These are phyloP conservation scores for Chloroidium sp. DNA, from an alignment of 163 green algal genomes.

Conservation along the genomic window DNA sequence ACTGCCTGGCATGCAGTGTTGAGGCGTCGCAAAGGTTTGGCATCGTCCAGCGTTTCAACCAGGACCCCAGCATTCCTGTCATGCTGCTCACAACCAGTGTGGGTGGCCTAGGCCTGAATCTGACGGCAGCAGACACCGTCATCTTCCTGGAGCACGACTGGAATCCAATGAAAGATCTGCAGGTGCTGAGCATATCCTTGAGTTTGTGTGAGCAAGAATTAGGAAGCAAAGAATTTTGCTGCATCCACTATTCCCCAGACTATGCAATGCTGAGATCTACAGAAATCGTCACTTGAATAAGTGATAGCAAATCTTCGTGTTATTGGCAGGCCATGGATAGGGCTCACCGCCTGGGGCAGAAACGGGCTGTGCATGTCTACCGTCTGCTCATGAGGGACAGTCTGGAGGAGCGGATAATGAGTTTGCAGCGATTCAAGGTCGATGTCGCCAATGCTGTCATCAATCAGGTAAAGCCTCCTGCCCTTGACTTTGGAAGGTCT, in stretches of 20 bases:
- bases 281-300: background rate
- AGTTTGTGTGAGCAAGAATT: background rate
- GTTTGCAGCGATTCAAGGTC: conserved; percentile 95
- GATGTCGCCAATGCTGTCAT: conserved; percentile 85
- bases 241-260: too few relatives aligned
- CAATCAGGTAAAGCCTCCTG: conserved; percentile 30
- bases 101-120: conserved; percentile 91
- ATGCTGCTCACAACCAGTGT: conserved; percentile 88
- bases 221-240: background rate
- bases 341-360: conserved; percentile 93
- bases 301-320: background rate
- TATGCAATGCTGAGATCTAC: background rate
- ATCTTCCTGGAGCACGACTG: conserved; percentile 99
- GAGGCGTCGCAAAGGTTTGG: conserved; percentile 62
- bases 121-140: conserved; percentile 96
- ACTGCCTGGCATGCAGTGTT: conserved; percentile 25
- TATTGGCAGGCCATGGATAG: conserved; percentile 91
- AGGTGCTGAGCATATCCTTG: conserved; percentile 32
- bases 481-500: background rate
- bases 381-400: conserved; percentile 81
- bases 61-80: conserved; percentile 90
- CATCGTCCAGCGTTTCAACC: conserved; percentile 89
- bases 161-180: conserved; percentile 97
- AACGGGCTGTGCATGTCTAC: conserved; percentile 93
- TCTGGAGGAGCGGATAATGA: conserved; percentile 93